These are phyloP conservation scores for Bipolaris zeicola DNA, from an alignment of 2,329 filamentous ascomycete genomes.

Conservation along the genomic window DNA sequence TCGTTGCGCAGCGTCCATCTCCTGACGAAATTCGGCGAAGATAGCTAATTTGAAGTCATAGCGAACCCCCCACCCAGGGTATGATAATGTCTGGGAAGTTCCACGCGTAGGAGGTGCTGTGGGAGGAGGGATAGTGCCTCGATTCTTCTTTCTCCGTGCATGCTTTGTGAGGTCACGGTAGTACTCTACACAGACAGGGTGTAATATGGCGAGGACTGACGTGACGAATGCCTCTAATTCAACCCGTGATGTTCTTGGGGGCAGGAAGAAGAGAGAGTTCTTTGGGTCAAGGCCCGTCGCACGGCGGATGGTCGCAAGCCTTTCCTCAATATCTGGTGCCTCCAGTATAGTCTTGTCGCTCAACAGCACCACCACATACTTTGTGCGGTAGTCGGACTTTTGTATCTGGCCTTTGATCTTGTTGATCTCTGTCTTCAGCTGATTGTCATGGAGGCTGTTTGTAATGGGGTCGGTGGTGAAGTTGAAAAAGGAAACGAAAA, in stretches of 20 bases:
- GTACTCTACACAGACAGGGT: conserved; percentile 80
- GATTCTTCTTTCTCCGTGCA: conserved; percentile 82
- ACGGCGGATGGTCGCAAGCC: conserved; percentile 77
- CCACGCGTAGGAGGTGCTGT: conserved; percentile 81
- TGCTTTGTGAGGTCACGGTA: conserved; percentile 95
- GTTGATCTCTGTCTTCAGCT: conserved; percentile 85
- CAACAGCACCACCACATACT: conserved; percentile 77
- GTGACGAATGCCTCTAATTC: conserved; percentile 77
- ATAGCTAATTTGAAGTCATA: conserved; percentile 94
- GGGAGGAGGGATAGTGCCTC: conserved; percentile 77
- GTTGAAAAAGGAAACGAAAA: conserved; percentile 80
- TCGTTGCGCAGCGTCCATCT: conserved; percentile 84
- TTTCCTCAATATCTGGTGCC: conserved; percentile 70
- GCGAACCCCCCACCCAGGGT: conserved; percentile 87
- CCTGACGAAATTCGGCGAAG: conserved; percentile 90
- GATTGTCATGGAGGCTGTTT: conserved; percentile 80
- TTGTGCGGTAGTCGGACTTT: conserved; percentile 76
- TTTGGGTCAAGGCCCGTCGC: conserved; percentile 82
- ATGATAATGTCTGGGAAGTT: conserved; percentile 83
- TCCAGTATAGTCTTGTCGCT: conserved; percentile 69
- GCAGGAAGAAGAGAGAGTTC: conserved; percentile 79
- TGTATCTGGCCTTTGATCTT: conserved; percentile 71
- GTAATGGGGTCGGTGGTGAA: conserved; percentile 75
- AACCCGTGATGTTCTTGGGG: conserved; percentile 70
- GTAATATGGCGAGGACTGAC: conserved; percentile 73